Percentiles rank a stretch among this genome's conserved stretches.
phyloP scores from a whole-genome alignment of 2,329 filamentous ascomycete species.

The Verticillium longisporum region DNA sequence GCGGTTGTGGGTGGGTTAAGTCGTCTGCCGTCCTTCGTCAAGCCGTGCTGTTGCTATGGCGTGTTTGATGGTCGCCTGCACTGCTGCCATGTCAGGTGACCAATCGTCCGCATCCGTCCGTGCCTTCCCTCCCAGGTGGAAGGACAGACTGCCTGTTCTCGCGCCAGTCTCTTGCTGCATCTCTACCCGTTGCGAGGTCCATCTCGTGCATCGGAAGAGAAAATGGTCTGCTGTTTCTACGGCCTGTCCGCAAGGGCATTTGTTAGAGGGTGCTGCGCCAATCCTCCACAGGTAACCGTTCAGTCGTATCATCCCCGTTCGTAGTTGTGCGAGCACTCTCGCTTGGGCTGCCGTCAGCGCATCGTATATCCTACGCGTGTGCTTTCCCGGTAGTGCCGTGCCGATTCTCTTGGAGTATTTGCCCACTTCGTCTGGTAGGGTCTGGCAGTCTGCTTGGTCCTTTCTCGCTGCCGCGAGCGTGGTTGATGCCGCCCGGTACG shows the following conservation, averaged over 20 bases:
- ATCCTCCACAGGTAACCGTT: slow-evolving; percentile 10
- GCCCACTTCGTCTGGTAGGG: slow-evolving; percentile 9
- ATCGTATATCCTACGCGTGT: slow-evolving; percentile 14
- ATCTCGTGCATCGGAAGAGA: slow-evolving; percentile 19
- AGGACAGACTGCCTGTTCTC: not conserved
- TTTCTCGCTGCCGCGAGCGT: not conserved
- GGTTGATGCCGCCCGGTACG: not conserved
- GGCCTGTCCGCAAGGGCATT: slow-evolving; percentile 8
- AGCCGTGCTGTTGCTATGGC: too few relatives aligned
- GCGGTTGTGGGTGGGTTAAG: slow-evolving; percentile 7
- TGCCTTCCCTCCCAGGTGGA: too few relatives aligned
- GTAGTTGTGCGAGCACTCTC: slow-evolving; percentile 12
- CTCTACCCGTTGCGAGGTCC: slow-evolving; percentile 9
- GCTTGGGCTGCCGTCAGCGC: slow-evolving; percentile 10
- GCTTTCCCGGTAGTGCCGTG: slow-evolving; percentile 9
- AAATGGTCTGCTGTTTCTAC: slow-evolving; percentile 19
- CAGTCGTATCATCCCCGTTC: slow-evolving; percentile 12
- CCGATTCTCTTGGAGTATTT: slow-evolving; percentile 13
- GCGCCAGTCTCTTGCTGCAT: not conserved
- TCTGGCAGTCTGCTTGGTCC: not conserved
- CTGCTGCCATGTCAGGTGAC: too few relatives aligned
- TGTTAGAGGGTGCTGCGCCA: slow-evolving; percentile 1
- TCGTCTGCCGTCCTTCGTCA: too few relatives aligned
- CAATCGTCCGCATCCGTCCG: too few relatives aligned
- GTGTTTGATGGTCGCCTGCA: too few relatives aligned